phyloP scores from a whole-genome alignment of 148 eudicot genomes.

The Mesembryanthemum crystallinum region DNA sequence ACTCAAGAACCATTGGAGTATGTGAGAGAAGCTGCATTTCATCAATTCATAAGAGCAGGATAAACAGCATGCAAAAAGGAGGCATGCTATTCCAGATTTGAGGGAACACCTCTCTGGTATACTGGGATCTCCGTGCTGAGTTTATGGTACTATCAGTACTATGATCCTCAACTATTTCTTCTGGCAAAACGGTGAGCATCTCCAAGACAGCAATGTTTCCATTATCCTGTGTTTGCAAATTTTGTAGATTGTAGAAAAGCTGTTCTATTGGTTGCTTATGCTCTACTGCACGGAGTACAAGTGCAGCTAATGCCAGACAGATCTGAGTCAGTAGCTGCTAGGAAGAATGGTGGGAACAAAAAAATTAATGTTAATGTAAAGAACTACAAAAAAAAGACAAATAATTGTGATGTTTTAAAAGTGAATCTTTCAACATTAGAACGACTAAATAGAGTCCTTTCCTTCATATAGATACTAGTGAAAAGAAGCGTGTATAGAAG shows the following conservation, averaged over 20 bases:
- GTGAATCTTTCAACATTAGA: constrained; percentile 1
- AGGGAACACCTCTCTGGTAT: constrained; percentile 67
- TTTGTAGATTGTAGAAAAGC: constrained; percentile 81
- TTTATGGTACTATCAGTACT: constrained; percentile 49
- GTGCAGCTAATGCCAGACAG: constrained; percentile 87
- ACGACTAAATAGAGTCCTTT: neutral
- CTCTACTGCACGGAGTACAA: constrained; percentile 73
- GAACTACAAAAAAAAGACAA: neutral
- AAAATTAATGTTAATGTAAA: constrained; percentile 2
- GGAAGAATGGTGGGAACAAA: constrained; percentile 9
- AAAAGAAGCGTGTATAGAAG: neutral
- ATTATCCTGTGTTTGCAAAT: constrained; percentile 64
- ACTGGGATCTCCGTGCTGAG: constrained; percentile 64
- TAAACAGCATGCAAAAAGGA: constrained; percentile 13
- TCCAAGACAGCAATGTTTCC: constrained; percentile 86
- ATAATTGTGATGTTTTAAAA: neutral
- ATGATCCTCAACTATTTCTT: constrained; percentile 78
- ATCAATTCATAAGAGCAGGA: constrained; percentile 24
- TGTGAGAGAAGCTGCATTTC: constrained; percentile 77
- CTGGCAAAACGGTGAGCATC: constrained; percentile 94
- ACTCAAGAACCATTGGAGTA: constrained; percentile 81
- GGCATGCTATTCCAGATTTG: constrained; percentile 12
- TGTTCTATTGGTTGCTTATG: constrained; percentile 82
- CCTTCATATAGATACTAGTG: neutral
- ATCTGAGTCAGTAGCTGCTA: constrained; percentile 96